phyloP scores from a whole-genome alignment of 2,329 filamentous ascomycete species.

The Colletotrichum coccodes region DNA sequence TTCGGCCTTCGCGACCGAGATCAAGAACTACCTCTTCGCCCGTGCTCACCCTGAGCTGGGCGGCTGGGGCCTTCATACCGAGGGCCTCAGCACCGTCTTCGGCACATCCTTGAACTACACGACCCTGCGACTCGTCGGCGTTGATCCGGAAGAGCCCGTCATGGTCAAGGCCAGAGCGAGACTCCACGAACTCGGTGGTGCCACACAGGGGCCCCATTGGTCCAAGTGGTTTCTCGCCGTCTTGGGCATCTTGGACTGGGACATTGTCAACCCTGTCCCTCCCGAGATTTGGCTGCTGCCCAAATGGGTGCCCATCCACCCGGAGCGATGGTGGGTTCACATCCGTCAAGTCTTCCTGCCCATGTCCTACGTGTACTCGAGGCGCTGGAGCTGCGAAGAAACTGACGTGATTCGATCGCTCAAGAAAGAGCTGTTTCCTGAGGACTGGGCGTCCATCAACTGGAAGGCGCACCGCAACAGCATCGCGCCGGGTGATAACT shows the following conservation, averaged over 20 bases:
- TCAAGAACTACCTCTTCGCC: conserved; percentile 91
- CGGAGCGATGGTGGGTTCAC: conserved; percentile 98
- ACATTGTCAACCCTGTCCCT: conserved; percentile 92
- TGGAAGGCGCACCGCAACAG: conserved; percentile 84
- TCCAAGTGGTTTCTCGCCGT: conserved; percentile 95
- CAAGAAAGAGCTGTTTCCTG: conserved; percentile 83
- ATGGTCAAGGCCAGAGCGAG: conserved; percentile 87
- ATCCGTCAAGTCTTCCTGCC: conserved; percentile 96
- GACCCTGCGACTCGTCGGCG: conserved; percentile 81
- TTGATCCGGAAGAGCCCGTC: conserved; percentile 82
- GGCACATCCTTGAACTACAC: conserved; percentile 92
- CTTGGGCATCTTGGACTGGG: conserved; percentile 86
- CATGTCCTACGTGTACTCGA: conserved; percentile 92
- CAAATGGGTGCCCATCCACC: conserved; percentile 89
- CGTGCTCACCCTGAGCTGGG: conserved; percentile 87
- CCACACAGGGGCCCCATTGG: conserved; percentile 89
- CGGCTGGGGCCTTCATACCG: conserved; percentile 97
- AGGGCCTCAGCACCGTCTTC: conserved; percentile 91
- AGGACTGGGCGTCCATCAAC: conserved; percentile 81
- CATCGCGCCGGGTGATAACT: conserved; percentile 85
- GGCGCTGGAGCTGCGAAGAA: conserved; percentile 79
- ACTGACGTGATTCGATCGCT: conserved; percentile 79
- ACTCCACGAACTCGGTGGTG: conserved; percentile 87
- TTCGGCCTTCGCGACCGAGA: conserved; percentile 82
- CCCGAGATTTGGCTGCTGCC: conserved; percentile 94